A percentile compares a stretch with the other conserved stretches of the same genome.
Evolutionary conservation across 495 filamentous ascomycete species (phyloP).

Genomic region (Aspergillus campestris): DNA sequence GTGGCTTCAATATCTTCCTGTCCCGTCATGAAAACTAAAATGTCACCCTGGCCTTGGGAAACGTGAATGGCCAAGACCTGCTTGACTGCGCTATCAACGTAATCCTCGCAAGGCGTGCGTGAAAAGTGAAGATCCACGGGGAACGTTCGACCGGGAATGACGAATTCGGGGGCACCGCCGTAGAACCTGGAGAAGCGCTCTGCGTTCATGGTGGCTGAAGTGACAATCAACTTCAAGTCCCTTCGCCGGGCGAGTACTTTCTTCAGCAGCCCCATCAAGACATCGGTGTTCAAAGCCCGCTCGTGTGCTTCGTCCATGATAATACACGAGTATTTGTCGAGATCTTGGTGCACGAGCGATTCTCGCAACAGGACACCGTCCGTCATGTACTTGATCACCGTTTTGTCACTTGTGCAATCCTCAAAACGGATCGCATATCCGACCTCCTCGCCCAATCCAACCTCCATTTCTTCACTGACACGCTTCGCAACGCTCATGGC

Average conservation of each 20-base stretch:
- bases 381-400: conserved; percentile 98
- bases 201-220: conserved; percentile 97
- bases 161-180: conserved; percentile 94
- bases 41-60: conserved; percentile 83
- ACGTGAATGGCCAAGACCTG: conserved; percentile 97
- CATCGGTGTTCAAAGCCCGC: conserved; percentile 91
- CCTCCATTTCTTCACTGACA: conserved; percentile 98
- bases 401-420: conserved; percentile 92
- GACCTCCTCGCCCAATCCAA: conserved; percentile 79
- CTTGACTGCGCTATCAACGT: conserved; percentile 94
- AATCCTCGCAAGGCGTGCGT: conserved; percentile 91
- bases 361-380: conserved; percentile 94
- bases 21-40: conserved; percentile 98
- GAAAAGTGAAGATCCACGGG: conserved; percentile 96
- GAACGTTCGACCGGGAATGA: conserved; percentile 94
- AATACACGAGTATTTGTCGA: conserved; percentile 95
- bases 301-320: conserved; percentile 99
- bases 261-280: conserved; percentile 95
- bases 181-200: conserved; percentile 95
- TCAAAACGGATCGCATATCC: conserved; percentile 99
- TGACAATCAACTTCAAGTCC: conserved; percentile 95
- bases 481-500: conserved; percentile 99
- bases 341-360: conserved; percentile 80
- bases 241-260: conserved; percentile 85
- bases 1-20: conserved; percentile 98